These are phyloP conservation scores for Mitragyna speciosa DNA, from an alignment of 257 asterid genomes.

Conservation along the genomic window DNA sequence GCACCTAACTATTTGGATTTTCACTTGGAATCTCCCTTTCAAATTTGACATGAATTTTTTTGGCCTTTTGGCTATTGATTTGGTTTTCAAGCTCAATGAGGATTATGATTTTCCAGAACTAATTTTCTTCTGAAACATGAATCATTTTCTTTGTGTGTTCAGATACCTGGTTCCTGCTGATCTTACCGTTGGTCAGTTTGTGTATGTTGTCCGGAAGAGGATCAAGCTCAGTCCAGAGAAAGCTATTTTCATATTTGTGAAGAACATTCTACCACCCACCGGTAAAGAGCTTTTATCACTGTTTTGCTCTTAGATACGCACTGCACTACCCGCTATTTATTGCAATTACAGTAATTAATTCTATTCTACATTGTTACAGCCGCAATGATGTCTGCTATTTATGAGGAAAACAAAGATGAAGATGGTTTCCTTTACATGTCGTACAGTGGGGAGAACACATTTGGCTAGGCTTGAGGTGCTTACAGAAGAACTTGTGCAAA, in stretches of 20 bases:
- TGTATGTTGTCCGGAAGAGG: constrained; percentile 47
- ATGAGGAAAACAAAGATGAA: constrained; percentile 74
- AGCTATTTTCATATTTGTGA: constrained; percentile 45
- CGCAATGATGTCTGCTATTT: constrained; percentile 76
- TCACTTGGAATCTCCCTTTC: background rate
- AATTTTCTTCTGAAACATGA: background rate
- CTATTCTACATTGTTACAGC: constrained; percentile 36
- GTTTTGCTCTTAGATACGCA: background rate
- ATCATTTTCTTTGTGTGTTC: background rate
- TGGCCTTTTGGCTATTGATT: too few relatives aligned
- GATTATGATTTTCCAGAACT: background rate
- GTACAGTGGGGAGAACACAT: constrained; percentile 80
- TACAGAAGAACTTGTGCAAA: background rate
- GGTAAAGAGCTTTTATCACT: constrained; percentile 18
- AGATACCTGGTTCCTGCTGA: constrained; percentile 51
- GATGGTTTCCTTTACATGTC: constrained; percentile 81
- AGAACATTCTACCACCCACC: constrained; percentile 45
- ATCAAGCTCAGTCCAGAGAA: constrained; percentile 44
- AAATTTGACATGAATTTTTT: background rate
- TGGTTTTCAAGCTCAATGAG: background rate
- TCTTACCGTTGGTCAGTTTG: constrained; percentile 49
- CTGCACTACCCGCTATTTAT: background rate
- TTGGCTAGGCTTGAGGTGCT: constrained; percentile 31
- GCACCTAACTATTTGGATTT: background rate
- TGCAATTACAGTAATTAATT: background rate